A percentile compares a stretch with the other conserved stretches of the same genome.
phyloP scores from a whole-genome alignment of 1,139 yeast genomes.

The Yamadazyma triangularis region DNA sequence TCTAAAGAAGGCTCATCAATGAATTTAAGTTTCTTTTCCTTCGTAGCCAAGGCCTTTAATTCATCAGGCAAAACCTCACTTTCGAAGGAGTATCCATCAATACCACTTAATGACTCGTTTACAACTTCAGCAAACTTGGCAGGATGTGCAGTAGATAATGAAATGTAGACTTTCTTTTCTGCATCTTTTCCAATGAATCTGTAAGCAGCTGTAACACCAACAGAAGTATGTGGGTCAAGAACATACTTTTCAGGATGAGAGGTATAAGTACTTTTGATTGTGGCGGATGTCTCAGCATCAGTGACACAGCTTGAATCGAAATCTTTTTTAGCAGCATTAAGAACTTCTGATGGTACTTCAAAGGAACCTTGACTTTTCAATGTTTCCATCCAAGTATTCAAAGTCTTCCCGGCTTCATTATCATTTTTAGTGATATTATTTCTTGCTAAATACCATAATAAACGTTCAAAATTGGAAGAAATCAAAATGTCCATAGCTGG shows the following conservation, averaged over 20 bases:
- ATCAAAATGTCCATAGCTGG: conserved; percentile 99
- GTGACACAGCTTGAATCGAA: conserved; percentile 79
- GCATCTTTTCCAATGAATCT: conserved; percentile 50
- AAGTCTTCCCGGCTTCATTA: conserved; percentile 67
- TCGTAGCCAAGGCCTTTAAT: conserved; percentile 62
- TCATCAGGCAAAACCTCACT: conserved; percentile 86
- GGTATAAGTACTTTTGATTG: conserved; percentile 68
- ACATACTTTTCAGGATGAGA: conserved; percentile 67
- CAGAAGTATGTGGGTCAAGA: conserved; percentile 95
- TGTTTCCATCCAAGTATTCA: conserved; percentile 73
- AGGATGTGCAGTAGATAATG: conserved; percentile 96
- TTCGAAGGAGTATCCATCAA: conserved; percentile 78
- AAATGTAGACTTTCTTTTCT: conserved; percentile 51
- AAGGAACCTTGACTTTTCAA: conserved; percentile 76
- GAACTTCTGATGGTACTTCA: conserved; percentile 59
- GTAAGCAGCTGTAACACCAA: conserved; percentile 79
- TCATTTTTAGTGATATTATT: conserved; percentile 56
- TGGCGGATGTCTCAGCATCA: conserved; percentile 68
- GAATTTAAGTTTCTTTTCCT: conserved; percentile 72
- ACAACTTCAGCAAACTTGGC: conserved; percentile 98
- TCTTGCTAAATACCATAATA: conserved; percentile 89
- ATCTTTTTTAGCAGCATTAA: conserved; percentile 60
- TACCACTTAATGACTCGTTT: conserved; percentile 63
- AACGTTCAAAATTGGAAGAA: conserved; percentile 92
- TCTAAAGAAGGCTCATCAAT: conserved; percentile 73